Evolutionary conservation across 805 yeast species (phyloP).

Genomic region (Sugiyamaella floridensis): DNA sequence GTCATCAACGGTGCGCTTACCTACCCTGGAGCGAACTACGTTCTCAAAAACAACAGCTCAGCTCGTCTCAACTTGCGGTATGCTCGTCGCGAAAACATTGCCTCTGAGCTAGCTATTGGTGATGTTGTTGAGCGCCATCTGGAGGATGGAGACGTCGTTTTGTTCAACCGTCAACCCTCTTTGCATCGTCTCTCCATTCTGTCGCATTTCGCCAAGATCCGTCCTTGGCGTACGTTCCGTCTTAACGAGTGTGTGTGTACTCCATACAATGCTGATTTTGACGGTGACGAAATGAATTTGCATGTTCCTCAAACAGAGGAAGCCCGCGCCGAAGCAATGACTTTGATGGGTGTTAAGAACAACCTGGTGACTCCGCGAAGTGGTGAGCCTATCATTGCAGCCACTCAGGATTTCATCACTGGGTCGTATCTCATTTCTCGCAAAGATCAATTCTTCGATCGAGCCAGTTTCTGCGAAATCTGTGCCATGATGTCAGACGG

Average conservation of each 20-base stretch:
- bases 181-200: conserved; percentile 89
- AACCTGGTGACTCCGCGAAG: conserved; percentile 92
- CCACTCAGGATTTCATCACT: conserved; percentile 98
- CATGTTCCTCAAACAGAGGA: conserved; percentile 99
- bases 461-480: conserved; percentile 75
- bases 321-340: conserved; percentile 98
- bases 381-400: conserved; percentile 99
- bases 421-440: conserved; percentile 90
- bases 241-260: conserved; percentile 98
- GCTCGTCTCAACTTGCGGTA: conserved; percentile 83
- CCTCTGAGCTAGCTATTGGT: conserved; percentile 71
- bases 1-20: conserved; percentile 77
- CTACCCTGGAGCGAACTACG: conserved; percentile 96
- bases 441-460: conserved; percentile 87
- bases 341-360: conserved; percentile 95
- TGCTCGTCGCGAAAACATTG: conserved; percentile 76
- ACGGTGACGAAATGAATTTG: conserved; percentile 98
- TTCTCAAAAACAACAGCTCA: conserved; percentile 73
- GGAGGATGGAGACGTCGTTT: conserved; percentile 93
- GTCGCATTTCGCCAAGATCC: conserved; percentile 89
- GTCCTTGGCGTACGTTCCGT: conserved; percentile 98
- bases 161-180: conserved; percentile 97
- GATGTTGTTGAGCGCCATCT: conserved; percentile 94
- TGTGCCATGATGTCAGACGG: conserved; percentile 97
- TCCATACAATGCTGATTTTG: conserved; percentile 98